Conservation (phyloP, 805 yeast genomes). For the Crinitomyces ghanaensis region DNA sequence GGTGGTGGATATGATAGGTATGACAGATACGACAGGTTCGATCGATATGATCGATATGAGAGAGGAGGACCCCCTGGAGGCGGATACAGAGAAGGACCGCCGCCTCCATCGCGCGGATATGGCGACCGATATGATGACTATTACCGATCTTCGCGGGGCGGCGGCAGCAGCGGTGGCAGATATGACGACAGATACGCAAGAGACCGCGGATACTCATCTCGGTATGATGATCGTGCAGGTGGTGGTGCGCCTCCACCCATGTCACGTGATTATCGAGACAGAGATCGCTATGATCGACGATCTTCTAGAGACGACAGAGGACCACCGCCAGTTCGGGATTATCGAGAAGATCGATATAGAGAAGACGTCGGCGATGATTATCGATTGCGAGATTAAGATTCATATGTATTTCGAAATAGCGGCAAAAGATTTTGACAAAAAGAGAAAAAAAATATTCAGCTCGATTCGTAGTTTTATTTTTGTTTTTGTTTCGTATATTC, state of each 20-base stretch:
- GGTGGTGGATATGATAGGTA: conserved; percentile 4
- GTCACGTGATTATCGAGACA: conserved; percentile 5
- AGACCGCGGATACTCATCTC: conserved; percentile 15
- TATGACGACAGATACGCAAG: conserved; percentile 18
- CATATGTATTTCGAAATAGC: too few species aligned
- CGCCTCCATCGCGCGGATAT: too few species aligned
- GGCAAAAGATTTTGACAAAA: too few species aligned
- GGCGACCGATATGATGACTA: conserved; percentile 16
- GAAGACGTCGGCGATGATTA: conserved; percentile 13
- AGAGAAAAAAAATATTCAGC: too few species aligned
- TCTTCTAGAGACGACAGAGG: conserved; percentile 4
- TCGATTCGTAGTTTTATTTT: too few species aligned
- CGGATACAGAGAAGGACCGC: conserved; percentile 14
- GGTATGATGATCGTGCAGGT: conserved; percentile 17
- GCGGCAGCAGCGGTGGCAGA: conserved; percentile 16
- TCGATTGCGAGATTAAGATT: conserved; percentile 9
- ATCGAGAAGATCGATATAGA: conserved; percentile 8
- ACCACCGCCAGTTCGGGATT: too few species aligned
- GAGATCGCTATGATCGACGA: conserved; percentile 7
- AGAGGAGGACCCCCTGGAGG: too few species aligned
- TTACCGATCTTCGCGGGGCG: conserved; percentile 13
- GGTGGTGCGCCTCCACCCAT: conserved; percentile 2
- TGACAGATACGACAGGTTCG: too few species aligned
- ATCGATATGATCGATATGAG: too few species aligned
- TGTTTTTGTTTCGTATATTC: too few species aligned